These are phyloP conservation scores for Aureobasidium uvarum DNA, from an alignment of 2,329 filamentous ascomycete species.

Conservation along the genomic window DNA sequence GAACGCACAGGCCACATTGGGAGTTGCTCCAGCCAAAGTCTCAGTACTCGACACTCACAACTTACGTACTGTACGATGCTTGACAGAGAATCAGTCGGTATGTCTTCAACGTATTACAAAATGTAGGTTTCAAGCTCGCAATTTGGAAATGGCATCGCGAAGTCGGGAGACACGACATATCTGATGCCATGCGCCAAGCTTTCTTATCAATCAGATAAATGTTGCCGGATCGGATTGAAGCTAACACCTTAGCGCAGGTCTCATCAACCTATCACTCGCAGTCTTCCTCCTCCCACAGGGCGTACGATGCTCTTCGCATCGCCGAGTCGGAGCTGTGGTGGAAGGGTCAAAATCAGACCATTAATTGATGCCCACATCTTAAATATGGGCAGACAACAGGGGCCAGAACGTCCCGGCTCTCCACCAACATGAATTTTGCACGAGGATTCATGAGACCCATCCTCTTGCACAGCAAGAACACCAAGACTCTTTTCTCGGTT, in stretches of 20 bases:
- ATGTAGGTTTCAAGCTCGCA: neutral
- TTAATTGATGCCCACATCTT: neutral
- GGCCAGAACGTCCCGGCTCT: neutral
- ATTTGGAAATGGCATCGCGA: neutral
- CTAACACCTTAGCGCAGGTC: neutral
- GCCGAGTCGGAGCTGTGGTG: conserved; percentile 1
- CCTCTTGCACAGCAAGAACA: conserved; percentile 2
- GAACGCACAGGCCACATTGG: neutral
- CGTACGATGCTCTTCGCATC: neutral
- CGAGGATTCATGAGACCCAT: neutral
- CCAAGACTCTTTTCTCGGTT: conserved; percentile 14
- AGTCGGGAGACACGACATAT: neutral
- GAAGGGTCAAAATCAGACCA: neutral
- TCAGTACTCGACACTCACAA: neutral
- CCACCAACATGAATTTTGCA: neutral
- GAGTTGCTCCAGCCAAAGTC: neutral
- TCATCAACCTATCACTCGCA: neutral
- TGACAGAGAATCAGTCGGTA: neutral
- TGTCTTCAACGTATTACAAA: neutral
- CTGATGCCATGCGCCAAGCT: neutral
- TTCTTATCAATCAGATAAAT: conserved; percentile 21
- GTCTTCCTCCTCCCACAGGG: neutral
- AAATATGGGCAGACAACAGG: neutral
- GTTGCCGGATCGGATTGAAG: neutral
- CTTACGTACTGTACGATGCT: neutral